Percentiles rank a stretch among this genome's conserved stretches.
Evolutionary conservation across 2,329 filamentous ascomycete genomes (phyloP).

Genomic region (Aspergillus sp.): DNA sequence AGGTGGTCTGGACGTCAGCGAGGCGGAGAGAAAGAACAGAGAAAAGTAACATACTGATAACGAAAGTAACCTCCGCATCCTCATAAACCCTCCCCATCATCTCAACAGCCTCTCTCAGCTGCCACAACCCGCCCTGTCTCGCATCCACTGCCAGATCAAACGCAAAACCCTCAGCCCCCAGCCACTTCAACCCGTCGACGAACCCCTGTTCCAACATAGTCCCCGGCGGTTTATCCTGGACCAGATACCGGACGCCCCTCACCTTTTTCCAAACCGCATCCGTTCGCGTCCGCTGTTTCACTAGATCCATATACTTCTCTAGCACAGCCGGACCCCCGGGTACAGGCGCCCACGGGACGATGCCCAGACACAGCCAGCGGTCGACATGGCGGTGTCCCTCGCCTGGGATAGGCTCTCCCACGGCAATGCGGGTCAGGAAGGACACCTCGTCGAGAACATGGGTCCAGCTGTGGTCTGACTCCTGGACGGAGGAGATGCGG

Average conservation of each 20-base stretch:
- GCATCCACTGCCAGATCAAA: slow-evolving; percentile 85
- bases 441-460: slow-evolving; percentile 62
- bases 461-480: slow-evolving; percentile 50
- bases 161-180: slow-evolving; percentile 54
- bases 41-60: slow-evolving; percentile 47
- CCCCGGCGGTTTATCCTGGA: slow-evolving; percentile 65
- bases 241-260: slow-evolving; percentile 70
- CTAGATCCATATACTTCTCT: slow-evolving; percentile 54
- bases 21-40: slow-evolving; percentile 1
- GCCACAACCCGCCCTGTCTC: slow-evolving; percentile 62
- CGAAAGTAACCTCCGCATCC: slow-evolving; percentile 52
- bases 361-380: slow-evolving; percentile 52
- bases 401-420: slow-evolving; percentile 47
- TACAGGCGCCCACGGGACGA: slow-evolving; percentile 81
- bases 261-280: slow-evolving; percentile 58
- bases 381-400: slow-evolving; percentile 50
- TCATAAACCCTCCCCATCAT: slow-evolving; percentile 61
- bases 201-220: slow-evolving; percentile 56
- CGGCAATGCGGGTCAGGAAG: slow-evolving; percentile 57
- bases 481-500: slow-evolving; percentile 52
- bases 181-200: slow-evolving; percentile 55
- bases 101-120: slow-evolving; percentile 60
- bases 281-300: slow-evolving; percentile 45
- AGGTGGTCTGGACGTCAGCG: slow-evolving; percentile 58
- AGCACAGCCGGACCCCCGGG: slow-evolving; percentile 54